phyloP scores from a whole-genome alignment of 2,329 filamentous ascomycete genomes.

The Sarocladium kiliense region DNA sequence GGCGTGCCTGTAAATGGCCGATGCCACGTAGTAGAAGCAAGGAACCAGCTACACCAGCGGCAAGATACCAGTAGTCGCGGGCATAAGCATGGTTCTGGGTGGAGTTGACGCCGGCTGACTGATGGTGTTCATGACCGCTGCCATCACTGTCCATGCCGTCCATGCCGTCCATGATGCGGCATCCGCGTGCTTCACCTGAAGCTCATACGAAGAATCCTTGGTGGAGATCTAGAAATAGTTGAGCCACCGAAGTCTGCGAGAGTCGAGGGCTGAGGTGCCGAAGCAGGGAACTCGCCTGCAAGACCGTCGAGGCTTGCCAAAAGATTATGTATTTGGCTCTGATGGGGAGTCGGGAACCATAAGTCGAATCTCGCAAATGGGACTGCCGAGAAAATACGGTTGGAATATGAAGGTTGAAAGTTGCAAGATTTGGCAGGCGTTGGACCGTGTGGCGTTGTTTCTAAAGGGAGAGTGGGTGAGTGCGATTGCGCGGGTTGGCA shows the following conservation, averaged over 20 bases:
- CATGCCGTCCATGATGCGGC: not conserved
- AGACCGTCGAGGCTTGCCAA: no score
- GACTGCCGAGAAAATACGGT: no score
- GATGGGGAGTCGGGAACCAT: no score
- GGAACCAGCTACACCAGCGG: slow-evolving; percentile 42
- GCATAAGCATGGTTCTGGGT: slow-evolving; percentile 46
- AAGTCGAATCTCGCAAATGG: no score
- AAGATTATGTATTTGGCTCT: no score
- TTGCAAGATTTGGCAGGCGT: not conserved
- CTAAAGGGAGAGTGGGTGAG: not conserved
- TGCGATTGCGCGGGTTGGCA: slow-evolving; percentile 6
- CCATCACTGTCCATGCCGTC: slow-evolving; percentile 1
- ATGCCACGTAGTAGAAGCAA: slow-evolving; percentile 35
- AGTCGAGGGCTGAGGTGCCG: no score
- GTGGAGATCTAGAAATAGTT: no score
- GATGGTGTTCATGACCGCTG: slow-evolving; percentile 13
- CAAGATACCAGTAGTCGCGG: slow-evolving; percentile 54
- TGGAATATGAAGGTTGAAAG: not conserved
- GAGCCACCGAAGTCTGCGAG: no score
- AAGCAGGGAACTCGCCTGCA: no score
- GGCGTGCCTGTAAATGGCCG: slow-evolving; percentile 35
- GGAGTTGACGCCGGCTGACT: slow-evolving; percentile 33
- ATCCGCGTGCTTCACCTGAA: no score
- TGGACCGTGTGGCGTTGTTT: not conserved
- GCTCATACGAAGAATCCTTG: no score